A percentile compares a stretch with the other conserved stretches of the same genome.
These are phyloP conservation scores for Ogataea siamensis DNA, from an alignment of 805 yeast genomes.

Conservation along the genomic window DNA sequence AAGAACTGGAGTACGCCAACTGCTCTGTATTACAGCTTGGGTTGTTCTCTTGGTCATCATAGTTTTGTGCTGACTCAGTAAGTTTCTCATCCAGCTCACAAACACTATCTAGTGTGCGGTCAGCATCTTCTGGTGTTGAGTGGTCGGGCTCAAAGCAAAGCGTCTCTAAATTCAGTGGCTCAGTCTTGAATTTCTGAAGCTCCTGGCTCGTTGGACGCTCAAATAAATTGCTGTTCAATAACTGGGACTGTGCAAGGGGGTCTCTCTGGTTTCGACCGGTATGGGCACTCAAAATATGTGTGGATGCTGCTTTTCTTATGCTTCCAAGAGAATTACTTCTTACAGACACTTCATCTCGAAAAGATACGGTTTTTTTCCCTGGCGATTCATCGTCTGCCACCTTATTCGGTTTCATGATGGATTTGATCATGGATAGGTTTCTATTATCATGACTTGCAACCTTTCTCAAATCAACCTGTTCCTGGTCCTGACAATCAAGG, in stretches of 20 bases:
- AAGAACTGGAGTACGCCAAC: not conserved
- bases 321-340: constrained; percentile 13
- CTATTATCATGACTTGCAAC: not conserved
- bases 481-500: constrained; percentile 5
- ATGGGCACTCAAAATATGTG: constrained; percentile 5
- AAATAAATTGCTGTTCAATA: constrained; percentile 11
- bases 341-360: constrained; percentile 19
- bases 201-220: constrained; percentile 6
- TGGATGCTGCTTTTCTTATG: constrained; percentile 5
- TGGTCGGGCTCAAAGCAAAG: constrained; percentile 25
- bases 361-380: constrained; percentile 21
- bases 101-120: constrained; percentile 11
- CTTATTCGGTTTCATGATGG: constrained; percentile 19
- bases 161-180: constrained; percentile 12
- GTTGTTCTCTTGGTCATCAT: not conserved
- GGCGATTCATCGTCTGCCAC: constrained; percentile 12
- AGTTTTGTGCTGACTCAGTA: not conserved
- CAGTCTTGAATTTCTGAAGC: not conserved
- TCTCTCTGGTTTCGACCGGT: constrained; percentile 5
- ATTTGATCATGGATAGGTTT: constrained; percentile 16
- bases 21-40: not conserved
- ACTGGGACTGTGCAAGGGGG: constrained; percentile 9
- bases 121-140: constrained; percentile 18
- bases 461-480: not conserved
- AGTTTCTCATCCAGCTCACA: constrained; percentile 1